Conservation (phyloP, 352 stramenopile genomes). For the Phytophthora brassicae region DNA sequence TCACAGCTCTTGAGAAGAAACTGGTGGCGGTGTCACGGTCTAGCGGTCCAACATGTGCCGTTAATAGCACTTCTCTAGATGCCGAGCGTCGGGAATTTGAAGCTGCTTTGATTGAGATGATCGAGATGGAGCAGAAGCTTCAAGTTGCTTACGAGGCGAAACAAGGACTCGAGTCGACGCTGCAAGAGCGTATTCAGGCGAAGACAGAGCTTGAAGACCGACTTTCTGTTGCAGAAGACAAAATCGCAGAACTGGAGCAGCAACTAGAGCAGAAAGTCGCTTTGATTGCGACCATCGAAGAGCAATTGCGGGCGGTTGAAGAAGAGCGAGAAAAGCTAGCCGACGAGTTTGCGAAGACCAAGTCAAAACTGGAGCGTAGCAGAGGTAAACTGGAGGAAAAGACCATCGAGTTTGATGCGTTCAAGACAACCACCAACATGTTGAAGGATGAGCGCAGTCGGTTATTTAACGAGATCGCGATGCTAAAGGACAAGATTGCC, state of each 20-base stretch:
- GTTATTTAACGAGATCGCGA: slow-evolving; percentile 53
- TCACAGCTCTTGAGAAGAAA: slow-evolving; percentile 59
- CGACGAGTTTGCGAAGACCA: slow-evolving; percentile 47
- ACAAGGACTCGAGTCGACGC: slow-evolving; percentile 47
- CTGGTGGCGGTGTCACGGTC: slow-evolving; percentile 51
- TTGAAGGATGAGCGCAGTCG: slow-evolving; percentile 59
- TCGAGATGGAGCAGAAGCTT: slow-evolving; percentile 69
- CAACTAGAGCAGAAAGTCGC: slow-evolving; percentile 59
- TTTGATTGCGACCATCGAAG: slow-evolving; percentile 52
- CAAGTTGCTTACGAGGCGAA: slow-evolving; percentile 64
- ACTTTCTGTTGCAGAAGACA: slow-evolving; percentile 51
- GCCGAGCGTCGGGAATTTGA: slow-evolving; percentile 65
- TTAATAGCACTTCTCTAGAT: slow-evolving; percentile 38
- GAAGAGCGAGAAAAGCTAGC: slow-evolving; percentile 50
- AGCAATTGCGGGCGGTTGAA: slow-evolving; percentile 44
- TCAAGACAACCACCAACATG: slow-evolving; percentile 62
- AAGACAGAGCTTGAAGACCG: slow-evolving; percentile 50
- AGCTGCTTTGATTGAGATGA: slow-evolving; percentile 60
- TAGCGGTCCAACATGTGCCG: slow-evolving; percentile 18
- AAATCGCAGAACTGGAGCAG: slow-evolving; percentile 50
- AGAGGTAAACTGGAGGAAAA: slow-evolving; percentile 63
- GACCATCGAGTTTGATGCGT: slow-evolving; percentile 59
- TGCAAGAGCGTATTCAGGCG: slow-evolving; percentile 53
- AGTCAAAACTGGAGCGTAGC: slow-evolving; percentile 50
- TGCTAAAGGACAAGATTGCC: slow-evolving; percentile 52